Base-by-base conservation (phyloP, 2,329 filamentous ascomycete genomes). In the Aspergillus ochraceoroseus region DNA sequence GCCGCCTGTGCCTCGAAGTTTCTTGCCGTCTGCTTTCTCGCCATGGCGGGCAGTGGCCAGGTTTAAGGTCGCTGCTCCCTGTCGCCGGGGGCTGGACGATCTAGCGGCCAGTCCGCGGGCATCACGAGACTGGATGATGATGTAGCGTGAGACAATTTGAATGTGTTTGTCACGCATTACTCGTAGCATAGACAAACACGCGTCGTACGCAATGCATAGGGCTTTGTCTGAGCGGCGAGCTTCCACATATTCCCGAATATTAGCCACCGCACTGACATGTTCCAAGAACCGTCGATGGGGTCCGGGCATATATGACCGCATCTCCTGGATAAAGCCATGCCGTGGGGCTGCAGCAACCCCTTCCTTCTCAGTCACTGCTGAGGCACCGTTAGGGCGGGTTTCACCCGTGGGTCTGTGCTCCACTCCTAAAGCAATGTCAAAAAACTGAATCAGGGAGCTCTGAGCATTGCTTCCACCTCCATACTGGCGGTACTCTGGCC, bases 271-370 rank as follows among this genome's bases (percentile, higher is more conserved):
- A 34, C 79, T 74, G 8, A 95, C 82, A 48, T 94, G 84, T 49
- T 85, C 77, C 3, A 98, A 74, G 68, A 98, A 98, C 27, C 85
- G 82, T 3, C 88, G 84, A 59, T 98, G 92, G 0, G 85, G 79
- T 0, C 88, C 90, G 0, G 92, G 92, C 92, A 98, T 98, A 68
- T 98, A 98, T 31, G 78, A 78, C 43, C 90, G 84, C 92, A 98
- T 98, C 51, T 98, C 92, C 58, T 85, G 80, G 59, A 98, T 90
- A 68, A 98, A 98, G 57, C 92, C 94, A 68, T 95, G 80, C 27
- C 76, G 74, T 4, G 80, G 74, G 15, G 75, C 70, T 23, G 72
- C 68, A 1, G 66, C 59, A 38, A 68, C 67, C 8, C 67, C 67
- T 14, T 65, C 64, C 11, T 59, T 56, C 29, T 76, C 74, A 4